phyloP scores from a whole-genome alignment of 768 basidiomycete genomes.

The Brasilioporus rufonigricans region DNA sequence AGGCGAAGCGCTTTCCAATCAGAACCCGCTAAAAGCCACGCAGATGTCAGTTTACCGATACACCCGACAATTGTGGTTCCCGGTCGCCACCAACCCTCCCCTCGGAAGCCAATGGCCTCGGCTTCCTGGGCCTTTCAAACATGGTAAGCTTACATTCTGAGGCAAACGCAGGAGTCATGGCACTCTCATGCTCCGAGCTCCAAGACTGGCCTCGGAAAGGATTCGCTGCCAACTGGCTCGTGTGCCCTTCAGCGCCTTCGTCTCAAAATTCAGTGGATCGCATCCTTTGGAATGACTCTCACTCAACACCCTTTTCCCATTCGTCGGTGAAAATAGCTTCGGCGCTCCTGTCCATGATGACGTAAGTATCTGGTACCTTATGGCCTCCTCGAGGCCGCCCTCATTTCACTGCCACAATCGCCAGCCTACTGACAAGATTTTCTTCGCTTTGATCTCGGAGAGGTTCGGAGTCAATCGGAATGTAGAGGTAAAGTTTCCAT shows the following conservation, averaged over 20 bases:
- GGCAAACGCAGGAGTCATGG: background rate
- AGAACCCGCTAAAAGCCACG: background rate
- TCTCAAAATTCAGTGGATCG: no score
- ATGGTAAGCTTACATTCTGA: background rate
- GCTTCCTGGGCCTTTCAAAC: background rate
- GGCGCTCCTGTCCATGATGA: background rate
- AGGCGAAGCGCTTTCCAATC: conserved; percentile 11
- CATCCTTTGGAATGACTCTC: no score
- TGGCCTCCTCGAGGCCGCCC: conserved; percentile 18
- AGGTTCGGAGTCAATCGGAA: conserved; percentile 14
- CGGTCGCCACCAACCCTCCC: background rate
- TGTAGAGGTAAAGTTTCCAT: conserved; percentile 16
- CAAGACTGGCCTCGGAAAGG: no score
- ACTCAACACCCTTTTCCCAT: background rate
- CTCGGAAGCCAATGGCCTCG: no score
- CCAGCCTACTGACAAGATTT: conserved; percentile 8
- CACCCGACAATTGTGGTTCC: background rate
- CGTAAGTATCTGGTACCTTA: conserved; percentile 13
- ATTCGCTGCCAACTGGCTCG: no score
- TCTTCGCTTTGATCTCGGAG: conserved; percentile 12
- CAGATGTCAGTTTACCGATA: background rate
- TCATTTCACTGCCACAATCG: conserved; percentile 22
- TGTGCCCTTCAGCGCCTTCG: no score
- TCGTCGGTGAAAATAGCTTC: background rate
- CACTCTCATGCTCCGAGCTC: no score